phyloP scores from a whole-genome alignment of 2,329 filamentous ascomycete genomes.

The Colletotrichum eremochloae region DNA sequence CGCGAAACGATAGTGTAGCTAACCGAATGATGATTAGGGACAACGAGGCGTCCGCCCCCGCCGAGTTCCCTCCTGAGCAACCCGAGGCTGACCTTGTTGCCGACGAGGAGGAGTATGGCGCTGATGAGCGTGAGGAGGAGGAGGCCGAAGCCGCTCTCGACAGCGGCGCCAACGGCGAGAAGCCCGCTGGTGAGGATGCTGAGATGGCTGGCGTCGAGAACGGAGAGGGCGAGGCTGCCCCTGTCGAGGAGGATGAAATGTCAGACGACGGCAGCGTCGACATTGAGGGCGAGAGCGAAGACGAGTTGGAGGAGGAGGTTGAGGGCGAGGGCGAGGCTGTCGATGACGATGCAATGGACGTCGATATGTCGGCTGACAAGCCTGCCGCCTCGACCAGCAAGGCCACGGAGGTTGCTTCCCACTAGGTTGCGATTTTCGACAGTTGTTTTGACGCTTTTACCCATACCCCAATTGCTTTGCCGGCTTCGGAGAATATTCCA shows the following conservation, averaged over 20 bases:
- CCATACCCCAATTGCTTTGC: constrained; percentile 41
- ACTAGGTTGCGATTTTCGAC: constrained; percentile 29
- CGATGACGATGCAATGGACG: constrained; percentile 64
- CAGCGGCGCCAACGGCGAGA: constrained; percentile 58
- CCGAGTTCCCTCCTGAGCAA: constrained; percentile 97
- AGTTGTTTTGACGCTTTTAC: constrained; percentile 37
- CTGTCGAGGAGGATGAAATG: constrained; percentile 74
- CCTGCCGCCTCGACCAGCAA: constrained; percentile 49
- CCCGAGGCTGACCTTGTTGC: constrained; percentile 90
- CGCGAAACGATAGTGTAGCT: constrained; percentile 13
- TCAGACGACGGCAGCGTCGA: constrained; percentile 84
- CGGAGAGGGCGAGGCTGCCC: constrained; percentile 56
- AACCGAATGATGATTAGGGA: constrained; percentile 72
- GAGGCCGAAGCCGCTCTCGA: constrained; percentile 67
- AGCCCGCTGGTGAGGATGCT: constrained; percentile 71
- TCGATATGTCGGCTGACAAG: constrained; percentile 57
- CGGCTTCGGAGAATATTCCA: constrained; percentile 22
- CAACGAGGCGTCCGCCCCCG: constrained; percentile 94
- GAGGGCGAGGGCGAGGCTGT: constrained; percentile 61
- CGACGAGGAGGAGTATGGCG: constrained; percentile 91
- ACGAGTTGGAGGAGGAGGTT: constrained; percentile 75
- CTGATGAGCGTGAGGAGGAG: constrained; percentile 85
- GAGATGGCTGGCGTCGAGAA: constrained; percentile 82
- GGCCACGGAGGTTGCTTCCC: constrained; percentile 47
- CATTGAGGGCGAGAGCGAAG: constrained; percentile 81